These are phyloP conservation scores for Coelastrella sp. DNA, from an alignment of 139 green algal genomes.

Conservation along the genomic window DNA sequence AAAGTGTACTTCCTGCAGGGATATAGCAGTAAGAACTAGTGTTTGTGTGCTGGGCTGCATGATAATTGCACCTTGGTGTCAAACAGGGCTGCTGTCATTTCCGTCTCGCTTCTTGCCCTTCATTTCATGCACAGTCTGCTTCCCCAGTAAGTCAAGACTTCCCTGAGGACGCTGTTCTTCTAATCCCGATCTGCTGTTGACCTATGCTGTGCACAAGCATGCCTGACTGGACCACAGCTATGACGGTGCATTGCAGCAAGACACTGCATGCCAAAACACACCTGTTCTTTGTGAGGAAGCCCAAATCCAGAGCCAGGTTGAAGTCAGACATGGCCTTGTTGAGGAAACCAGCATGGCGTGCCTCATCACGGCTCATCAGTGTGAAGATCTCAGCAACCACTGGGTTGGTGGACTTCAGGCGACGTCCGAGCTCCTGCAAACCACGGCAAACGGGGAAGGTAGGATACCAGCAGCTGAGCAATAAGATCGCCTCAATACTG, in stretches of 20 bases:
- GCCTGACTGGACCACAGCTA: too few relatives aligned
- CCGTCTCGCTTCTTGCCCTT: too few relatives aligned
- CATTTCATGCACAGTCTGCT: too few relatives aligned
- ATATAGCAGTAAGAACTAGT: constrained; percentile 80
- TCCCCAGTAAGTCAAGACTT: too few relatives aligned
- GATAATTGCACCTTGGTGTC: too few relatives aligned
- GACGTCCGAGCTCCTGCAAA: constrained; percentile 91
- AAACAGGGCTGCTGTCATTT: too few relatives aligned
- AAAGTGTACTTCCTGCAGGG: constrained; percentile 87
- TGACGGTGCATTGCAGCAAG: too few relatives aligned
- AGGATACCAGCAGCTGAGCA: too few relatives aligned
- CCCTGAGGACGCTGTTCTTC: too few relatives aligned
- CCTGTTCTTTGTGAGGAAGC: constrained; percentile 99
- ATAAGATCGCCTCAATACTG: not conserved
- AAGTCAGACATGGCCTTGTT: constrained; percentile 92
- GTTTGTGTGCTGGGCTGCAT: not conserved
- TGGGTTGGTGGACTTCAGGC: constrained; percentile 96
- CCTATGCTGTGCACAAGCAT: too few relatives aligned
- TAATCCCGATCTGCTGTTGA: too few relatives aligned
- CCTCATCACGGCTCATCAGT: constrained; percentile 98
- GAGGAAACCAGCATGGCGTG: constrained; percentile 98
- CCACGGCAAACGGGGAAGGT: not conserved
- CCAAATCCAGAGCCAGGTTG: constrained; percentile 93
- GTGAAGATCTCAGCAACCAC: constrained; percentile 91
- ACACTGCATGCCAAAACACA: not conserved